phyloP scores from a whole-genome alignment of 1,139 yeast species.

The Pichiaceae sp. region DNA sequence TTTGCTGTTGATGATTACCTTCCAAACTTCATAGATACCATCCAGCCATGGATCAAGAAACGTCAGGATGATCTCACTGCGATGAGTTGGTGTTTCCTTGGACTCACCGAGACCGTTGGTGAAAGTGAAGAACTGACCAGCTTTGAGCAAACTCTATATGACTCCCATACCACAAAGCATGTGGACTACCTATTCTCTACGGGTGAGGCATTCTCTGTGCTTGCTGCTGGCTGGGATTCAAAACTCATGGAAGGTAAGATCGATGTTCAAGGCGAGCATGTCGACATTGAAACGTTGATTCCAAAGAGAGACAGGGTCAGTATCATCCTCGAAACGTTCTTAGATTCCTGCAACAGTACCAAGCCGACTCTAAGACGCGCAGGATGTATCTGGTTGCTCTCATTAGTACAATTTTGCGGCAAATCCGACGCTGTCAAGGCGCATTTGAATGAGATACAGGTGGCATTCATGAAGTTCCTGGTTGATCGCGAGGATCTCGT shows the following conservation, averaged over 20 bases:
- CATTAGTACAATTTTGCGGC: slow-evolving; percentile 69
- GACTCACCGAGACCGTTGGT: slow-evolving; percentile 29
- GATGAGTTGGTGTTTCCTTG: slow-evolving; percentile 45
- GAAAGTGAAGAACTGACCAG: slow-evolving; percentile 16
- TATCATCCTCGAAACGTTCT: slow-evolving; percentile 35
- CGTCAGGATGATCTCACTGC: slow-evolving; percentile 51
- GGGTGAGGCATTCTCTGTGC: slow-evolving; percentile 75
- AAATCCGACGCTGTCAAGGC: slow-evolving; percentile 34
- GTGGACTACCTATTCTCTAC: slow-evolving; percentile 66
- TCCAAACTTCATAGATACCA: slow-evolving; percentile 23
- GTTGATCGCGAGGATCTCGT: slow-evolving; percentile 76
- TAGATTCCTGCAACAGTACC: slow-evolving; percentile 49
- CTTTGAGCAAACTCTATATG: slow-evolving; percentile 42
- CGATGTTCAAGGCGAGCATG: slow-evolving; percentile 13
- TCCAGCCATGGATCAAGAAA: slow-evolving; percentile 41
- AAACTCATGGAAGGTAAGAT: slow-evolving; percentile 31
- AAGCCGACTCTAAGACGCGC: slow-evolving; percentile 68
- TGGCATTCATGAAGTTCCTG: slow-evolving; percentile 55
- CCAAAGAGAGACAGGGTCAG: slow-evolving; percentile 25
- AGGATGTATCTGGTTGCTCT: slow-evolving; percentile 79
- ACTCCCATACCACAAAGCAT: slow-evolving; percentile 59
- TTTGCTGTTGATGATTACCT: slow-evolving; percentile 17
- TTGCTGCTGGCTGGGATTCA: slow-evolving; percentile 75
- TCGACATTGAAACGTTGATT: slow-evolving; percentile 13
- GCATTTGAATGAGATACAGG: slow-evolving; percentile 52